A percentile compares a stretch with the other conserved stretches of the same genome.
Conservation (phyloP, 2,329 filamentous ascomycete genomes). For the Aureobasidium sp. region DNA sequence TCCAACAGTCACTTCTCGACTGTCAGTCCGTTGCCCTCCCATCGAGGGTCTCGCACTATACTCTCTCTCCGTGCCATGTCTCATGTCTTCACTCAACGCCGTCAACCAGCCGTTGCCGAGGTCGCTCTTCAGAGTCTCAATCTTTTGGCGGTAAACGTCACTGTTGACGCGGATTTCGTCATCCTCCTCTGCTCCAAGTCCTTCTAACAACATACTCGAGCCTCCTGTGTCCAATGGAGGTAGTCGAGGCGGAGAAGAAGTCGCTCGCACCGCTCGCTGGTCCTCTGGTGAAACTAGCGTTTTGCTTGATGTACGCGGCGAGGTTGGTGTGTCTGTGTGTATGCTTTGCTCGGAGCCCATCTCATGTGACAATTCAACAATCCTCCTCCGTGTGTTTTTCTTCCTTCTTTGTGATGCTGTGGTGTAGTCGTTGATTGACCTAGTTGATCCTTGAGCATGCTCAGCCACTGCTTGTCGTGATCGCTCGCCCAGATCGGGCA, state of each 20-base stretch:
- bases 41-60: slow-evolving; percentile 7
- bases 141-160: slow-evolving; percentile 67
- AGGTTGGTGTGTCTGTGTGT: background rate
- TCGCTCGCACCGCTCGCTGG: background rate
- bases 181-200: slow-evolving; percentile 18
- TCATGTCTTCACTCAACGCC: slow-evolving; percentile 67
- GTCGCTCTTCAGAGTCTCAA: slow-evolving; percentile 77
- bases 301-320: slow-evolving; percentile 4
- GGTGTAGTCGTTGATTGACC: background rate
- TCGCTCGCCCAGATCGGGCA: background rate
- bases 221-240: slow-evolving; percentile 18
- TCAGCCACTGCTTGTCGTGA: background rate
- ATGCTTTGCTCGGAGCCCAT: slow-evolving; percentile 21
- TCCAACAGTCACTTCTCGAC: slow-evolving; percentile 27
- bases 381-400: slow-evolving; percentile 49
- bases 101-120: slow-evolving; percentile 84
- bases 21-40: slow-evolving; percentile 23
- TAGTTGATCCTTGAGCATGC: background rate
- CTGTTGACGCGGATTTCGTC: slow-evolving; percentile 25
- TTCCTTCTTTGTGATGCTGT: slow-evolving; percentile 32
- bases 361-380: slow-evolving; percentile 51
- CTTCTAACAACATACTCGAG: background rate
- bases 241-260: slow-evolving; percentile 12
- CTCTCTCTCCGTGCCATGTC: slow-evolving; percentile 4
- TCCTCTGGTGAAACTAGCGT: background rate